Evolutionary conservation across 1,139 yeast species (phyloP).

Genomic region (Maudiozyma humilis): DNA sequence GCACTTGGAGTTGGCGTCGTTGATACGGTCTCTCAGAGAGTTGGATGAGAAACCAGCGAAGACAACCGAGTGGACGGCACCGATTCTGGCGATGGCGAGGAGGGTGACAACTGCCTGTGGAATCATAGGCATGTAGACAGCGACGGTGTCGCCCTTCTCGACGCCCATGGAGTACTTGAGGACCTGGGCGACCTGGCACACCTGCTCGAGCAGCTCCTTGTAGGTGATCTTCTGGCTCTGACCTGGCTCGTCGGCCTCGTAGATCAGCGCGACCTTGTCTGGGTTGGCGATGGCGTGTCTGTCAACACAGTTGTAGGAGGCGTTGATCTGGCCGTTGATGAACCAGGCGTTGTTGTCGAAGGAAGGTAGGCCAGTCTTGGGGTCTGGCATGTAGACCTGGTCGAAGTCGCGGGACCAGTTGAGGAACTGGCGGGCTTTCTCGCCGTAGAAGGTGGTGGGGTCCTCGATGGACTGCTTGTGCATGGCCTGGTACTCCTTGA

Average conservation of each 20-base stretch:
- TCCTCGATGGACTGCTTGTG: slow-evolving; percentile 61
- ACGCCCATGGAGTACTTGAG: slow-evolving; percentile 55
- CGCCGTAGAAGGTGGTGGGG: slow-evolving; percentile 59
- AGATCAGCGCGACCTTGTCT: slow-evolving; percentile 64
- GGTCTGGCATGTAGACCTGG: slow-evolving; percentile 46
- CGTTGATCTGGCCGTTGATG: slow-evolving; percentile 67
- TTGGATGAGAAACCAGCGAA: slow-evolving; percentile 79
- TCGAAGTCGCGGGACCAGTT: slow-evolving; percentile 61
- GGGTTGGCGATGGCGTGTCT: slow-evolving; percentile 71
- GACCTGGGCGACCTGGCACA: slow-evolving; percentile 62
- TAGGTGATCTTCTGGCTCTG: slow-evolving; percentile 58
- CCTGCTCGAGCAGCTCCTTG: slow-evolving; percentile 62
- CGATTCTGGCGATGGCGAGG: slow-evolving; percentile 67
- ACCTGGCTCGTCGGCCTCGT: slow-evolving; percentile 72
- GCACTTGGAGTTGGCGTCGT: slow-evolving; percentile 64
- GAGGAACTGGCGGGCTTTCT: slow-evolving; percentile 48
- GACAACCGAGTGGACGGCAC: slow-evolving; percentile 76
- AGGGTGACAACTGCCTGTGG: slow-evolving; percentile 71
- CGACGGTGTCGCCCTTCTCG: slow-evolving; percentile 75
- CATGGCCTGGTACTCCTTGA: slow-evolving; percentile 50
- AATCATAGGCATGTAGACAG: slow-evolving; percentile 80
- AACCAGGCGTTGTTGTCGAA: slow-evolving; percentile 70
- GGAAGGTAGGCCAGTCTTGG: slow-evolving; percentile 38
- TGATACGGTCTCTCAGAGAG: slow-evolving; percentile 66
- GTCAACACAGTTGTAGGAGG: slow-evolving; percentile 70